A percentile compares a stretch with the other conserved stretches of the same genome.
phyloP scores from a whole-genome alignment of 257 asterid species.

The Dorcoceras hygrometricum region DNA sequence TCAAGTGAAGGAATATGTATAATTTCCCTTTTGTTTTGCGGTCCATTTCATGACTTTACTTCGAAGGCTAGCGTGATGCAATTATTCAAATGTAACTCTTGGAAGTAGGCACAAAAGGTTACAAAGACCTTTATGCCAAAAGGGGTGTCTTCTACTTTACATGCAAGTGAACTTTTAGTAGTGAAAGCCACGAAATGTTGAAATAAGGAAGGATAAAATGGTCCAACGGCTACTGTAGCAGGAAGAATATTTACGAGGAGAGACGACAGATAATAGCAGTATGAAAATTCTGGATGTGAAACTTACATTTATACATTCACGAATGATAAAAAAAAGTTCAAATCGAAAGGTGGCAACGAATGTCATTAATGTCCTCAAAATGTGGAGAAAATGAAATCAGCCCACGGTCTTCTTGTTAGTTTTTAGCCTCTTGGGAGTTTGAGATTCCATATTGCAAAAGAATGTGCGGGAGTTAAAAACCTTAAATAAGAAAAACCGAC shows the following conservation, averaged over 20 bases:
- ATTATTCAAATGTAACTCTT: slow-evolving; percentile 16
- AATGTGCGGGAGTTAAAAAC: not conserved
- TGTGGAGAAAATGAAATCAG: not conserved
- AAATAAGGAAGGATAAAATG: slow-evolving; percentile 17
- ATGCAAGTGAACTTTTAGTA: slow-evolving; percentile 34
- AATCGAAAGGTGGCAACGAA: not conserved
- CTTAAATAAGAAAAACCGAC: no score
- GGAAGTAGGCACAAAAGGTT: slow-evolving; percentile 18
- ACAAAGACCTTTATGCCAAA: slow-evolving; percentile 27
- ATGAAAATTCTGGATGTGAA: not conserved
- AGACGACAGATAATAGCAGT: not conserved
- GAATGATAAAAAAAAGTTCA: not conserved
- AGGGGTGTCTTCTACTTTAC: slow-evolving; percentile 45
- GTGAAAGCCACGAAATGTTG: slow-evolving; percentile 22
- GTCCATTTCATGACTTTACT: slow-evolving; percentile 34
- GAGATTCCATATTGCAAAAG: not conserved
- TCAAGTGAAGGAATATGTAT: not conserved
- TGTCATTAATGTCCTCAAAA: not conserved
- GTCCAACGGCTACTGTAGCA: slow-evolving; percentile 12
- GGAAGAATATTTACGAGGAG: not conserved
- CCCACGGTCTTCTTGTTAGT: not conserved
- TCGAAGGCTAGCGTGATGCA: slow-evolving; percentile 45
- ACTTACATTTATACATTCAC: not conserved
- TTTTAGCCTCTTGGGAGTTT: not conserved
- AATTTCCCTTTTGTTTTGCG: slow-evolving; percentile 6